Evolutionary conservation across 345 rosid species (phyloP).

Genomic region (Populus pruinosa): DNA sequence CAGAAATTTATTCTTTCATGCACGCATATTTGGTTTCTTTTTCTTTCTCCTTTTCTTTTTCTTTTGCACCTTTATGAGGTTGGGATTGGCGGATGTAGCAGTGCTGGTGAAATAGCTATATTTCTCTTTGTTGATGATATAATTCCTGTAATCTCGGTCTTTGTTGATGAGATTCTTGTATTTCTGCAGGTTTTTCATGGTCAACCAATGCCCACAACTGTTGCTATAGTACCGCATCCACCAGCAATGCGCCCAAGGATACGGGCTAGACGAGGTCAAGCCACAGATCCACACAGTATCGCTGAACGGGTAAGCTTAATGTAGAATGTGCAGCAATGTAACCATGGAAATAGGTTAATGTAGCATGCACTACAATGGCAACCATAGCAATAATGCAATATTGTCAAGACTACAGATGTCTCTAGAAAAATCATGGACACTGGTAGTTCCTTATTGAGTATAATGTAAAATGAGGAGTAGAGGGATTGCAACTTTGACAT

Average conservation of each 20-base stretch:
- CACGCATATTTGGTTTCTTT: neutral
- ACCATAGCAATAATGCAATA: neutral
- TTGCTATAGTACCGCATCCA: constrained; percentile 78
- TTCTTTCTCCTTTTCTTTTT: neutral
- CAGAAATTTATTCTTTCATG: neutral
- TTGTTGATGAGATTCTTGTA: constrained; percentile 11
- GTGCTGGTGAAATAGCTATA: neutral
- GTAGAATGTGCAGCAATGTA: neutral
- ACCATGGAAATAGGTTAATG: neutral
- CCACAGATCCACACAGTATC: constrained; percentile 99
- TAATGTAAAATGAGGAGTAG: neutral
- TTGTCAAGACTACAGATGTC: neutral
- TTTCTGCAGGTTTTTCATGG: constrained; percentile 77
- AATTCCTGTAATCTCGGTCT: too few species aligned
- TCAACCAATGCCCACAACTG: constrained; percentile 69
- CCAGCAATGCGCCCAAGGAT: constrained; percentile 94
- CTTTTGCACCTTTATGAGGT: neutral
- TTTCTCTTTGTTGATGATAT: neutral
- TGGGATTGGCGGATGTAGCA: neutral
- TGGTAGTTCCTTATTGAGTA: neutral
- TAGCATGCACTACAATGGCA: neutral
- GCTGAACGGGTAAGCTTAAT: constrained; percentile 81
- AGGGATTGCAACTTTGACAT: neutral
- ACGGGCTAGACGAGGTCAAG: constrained; percentile 98
- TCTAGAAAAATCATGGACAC: neutral